Evolutionary conservation across 2,329 filamentous ascomycete species (phyloP).

Genomic region (Fusarium poae): DNA sequence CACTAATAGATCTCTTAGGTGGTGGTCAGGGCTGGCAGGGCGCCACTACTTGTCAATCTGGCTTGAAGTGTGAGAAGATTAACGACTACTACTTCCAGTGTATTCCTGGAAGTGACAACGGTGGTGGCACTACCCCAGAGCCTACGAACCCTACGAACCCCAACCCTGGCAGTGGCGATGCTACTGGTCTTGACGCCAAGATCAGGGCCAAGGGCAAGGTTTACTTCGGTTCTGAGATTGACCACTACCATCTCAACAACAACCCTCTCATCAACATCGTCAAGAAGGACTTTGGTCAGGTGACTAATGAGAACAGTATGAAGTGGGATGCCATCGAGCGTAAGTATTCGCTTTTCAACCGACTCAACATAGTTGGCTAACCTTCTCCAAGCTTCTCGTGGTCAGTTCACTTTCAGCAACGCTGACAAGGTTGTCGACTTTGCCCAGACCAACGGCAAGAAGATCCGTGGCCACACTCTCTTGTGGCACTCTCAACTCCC

Average conservation of each 20-base stretch:
- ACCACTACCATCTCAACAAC: slow-evolving; percentile 64
- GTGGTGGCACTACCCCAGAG: slow-evolving; percentile 1
- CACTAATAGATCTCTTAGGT: not conserved
- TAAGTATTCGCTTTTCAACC: not conserved
- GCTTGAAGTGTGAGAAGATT: slow-evolving; percentile 22
- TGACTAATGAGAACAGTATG: slow-evolving; percentile 78
- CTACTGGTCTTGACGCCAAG: slow-evolving; percentile 12
- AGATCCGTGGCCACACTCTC: slow-evolving; percentile 74
- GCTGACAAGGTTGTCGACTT: slow-evolving; percentile 72
- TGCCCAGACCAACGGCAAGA: slow-evolving; percentile 67
- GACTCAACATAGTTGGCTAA: not conserved
- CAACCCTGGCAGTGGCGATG: not conserved
- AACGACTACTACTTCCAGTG: slow-evolving; percentile 30
- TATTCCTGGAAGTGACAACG: slow-evolving; percentile 11
- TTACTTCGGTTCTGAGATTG: slow-evolving; percentile 72
- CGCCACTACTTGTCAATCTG: slow-evolving; percentile 6
- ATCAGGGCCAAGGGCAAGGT: slow-evolving; percentile 71
- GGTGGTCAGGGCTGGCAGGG: slow-evolving; percentile 7
- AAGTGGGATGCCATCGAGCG: slow-evolving; percentile 69
- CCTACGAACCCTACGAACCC: not conserved
- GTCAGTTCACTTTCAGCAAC: slow-evolving; percentile 68
- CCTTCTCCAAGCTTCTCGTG: slow-evolving; percentile 59
- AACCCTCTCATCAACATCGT: slow-evolving; percentile 61
- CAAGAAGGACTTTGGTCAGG: slow-evolving; percentile 73
- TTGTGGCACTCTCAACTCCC: slow-evolving; percentile 74